Conservation (phyloP, 2,329 filamentous ascomycete species). For the Fragosphaeria purpurea region DNA sequence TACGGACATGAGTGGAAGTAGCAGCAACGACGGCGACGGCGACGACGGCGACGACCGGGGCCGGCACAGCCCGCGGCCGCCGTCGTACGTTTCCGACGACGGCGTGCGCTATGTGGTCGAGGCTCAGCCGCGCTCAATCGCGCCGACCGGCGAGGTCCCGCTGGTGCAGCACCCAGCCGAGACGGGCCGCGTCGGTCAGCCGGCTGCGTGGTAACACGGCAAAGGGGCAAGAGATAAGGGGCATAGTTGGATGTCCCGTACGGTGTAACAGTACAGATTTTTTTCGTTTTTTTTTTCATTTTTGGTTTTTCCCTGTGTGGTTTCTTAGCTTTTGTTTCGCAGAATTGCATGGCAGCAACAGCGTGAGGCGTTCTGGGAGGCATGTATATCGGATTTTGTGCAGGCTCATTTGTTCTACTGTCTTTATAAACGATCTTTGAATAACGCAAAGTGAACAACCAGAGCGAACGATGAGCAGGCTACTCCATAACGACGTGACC, state of each 20-base stretch:
- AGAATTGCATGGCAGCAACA: too few species aligned
- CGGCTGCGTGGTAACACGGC: constrained; percentile 15
- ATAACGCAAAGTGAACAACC: too few species aligned
- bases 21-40: constrained; percentile 7
- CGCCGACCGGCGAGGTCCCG: constrained; percentile 33
- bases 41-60: constrained; percentile 14
- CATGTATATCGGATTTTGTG: too few species aligned
- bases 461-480: too few species aligned
- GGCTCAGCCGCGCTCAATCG: constrained; percentile 49
- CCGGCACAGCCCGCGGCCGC: constrained; percentile 40
- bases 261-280: background rate
- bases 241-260: too few species aligned
- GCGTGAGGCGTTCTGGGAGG: too few species aligned
- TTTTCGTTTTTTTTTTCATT: background rate
- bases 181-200: constrained; percentile 18
- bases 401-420: too few species aligned
- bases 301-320: background rate
- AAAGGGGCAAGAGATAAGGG: too few species aligned
- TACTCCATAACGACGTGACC: too few species aligned
- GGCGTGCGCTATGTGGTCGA: constrained; percentile 64
- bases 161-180: constrained; percentile 41
- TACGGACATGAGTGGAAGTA: background rate
- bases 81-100: constrained; percentile 68
- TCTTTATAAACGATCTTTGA: too few species aligned
- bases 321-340: too few species aligned